Evolutionary conservation across 192 early-diverging fungal species (phyloP), one percentile per base, ranked within the genome.

Genomic region (Radiomyces spectabilis): DNA sequence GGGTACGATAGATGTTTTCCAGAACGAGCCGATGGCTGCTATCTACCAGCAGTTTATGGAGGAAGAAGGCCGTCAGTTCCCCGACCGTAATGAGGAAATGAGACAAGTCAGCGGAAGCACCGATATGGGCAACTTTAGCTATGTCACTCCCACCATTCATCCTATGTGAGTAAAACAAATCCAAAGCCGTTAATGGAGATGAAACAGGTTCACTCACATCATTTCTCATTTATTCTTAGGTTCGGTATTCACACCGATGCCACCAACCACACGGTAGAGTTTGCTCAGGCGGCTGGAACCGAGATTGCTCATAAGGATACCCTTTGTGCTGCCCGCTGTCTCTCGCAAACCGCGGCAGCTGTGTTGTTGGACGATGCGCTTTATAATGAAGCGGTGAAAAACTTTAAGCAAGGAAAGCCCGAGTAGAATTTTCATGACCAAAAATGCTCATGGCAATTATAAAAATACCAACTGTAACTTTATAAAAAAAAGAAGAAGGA

Each of bases 111-210:
- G 58, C 4, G 86, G 80, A 16, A 77, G 74, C 5, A 85, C 86
- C 2, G 88, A 88, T 53, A 81, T 87, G 69, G 88, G 86, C 22
- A 89, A 91, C 41, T 67, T 91, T 19, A 83, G 81, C 5, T 65
- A 81, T 32, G 69, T 61, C 22, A 63, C 83, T 19, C 83, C 87
- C 22, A 77, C 78, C 4, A 63, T 83, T 52, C 85, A 86, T 47
- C 71, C 68, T 34, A 10, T 53, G 62, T 39, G 59, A 68, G 40
- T 33, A 41, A 53, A 27, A 46, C 9, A 27, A 1, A 46, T 10
- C n/a, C n/a, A n/a, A n/a, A n/a, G n/a, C n/a, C n/a, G n/a, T n/a
- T n/a, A n/a, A n/a, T n/a, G n/a, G n/a, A n/a, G n/a, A n/a, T n/a
- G n/a, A n/a, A n/a, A n/a, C n/a, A n/a, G n/a, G n/a, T n/a, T n/a